Evolutionary conservation across 2,329 filamentous ascomycete species (phyloP), one percentile per base, ranked within the genome.

Genomic region (Aspergillus candidus): DNA sequence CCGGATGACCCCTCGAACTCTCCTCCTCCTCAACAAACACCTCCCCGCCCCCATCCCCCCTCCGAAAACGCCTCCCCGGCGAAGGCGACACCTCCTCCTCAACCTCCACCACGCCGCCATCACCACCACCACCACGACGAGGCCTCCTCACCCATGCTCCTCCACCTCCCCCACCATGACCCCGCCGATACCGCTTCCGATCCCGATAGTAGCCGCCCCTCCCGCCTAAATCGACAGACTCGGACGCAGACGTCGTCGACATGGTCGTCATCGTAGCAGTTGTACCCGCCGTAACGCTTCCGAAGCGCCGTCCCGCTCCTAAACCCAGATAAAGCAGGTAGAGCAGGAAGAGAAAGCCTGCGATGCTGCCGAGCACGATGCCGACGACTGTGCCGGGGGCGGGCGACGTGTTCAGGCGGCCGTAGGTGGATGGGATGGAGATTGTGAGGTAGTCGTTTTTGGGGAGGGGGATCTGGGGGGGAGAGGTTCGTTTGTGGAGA

Each of bases 381-480:
- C 80, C 81, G 8, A 73, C 78, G 1, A 84, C 74, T 32, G 74
- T 73, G 42, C 77, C 80, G 0, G 80, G 74, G 1, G 70, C 37
- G 0, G 79, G 79, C 5, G 78, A 74, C 18, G 66, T 56, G 58
- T 76, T 64, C 30, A 78, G 66, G 41, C 71, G 69, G 36, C 73
- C 70, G 63, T 85, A 85, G 53, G 78, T 78, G 18, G 77, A 74
- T 1, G 81, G 80, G 53, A 85, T 81, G 48, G 79, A 69, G 52
- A 69, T 52, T 40, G 67, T 63, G 43, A 52, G 53, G 47, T 59
- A 59, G 36, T 56, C 55, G 31, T 49, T 53, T 48, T 56, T 39
- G 33, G 53, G 47, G 43, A 15, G n/a, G 41, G 29, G 34, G 18
- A 32, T 40, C 38, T 34, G 35, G 14, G 22, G 22, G 11, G 27